Evolutionary conservation across 352 stramenopile genomes (phyloP), one percentile per base, ranked within the genome.

Genomic region (Hyphochytrium catenoides): DNA sequence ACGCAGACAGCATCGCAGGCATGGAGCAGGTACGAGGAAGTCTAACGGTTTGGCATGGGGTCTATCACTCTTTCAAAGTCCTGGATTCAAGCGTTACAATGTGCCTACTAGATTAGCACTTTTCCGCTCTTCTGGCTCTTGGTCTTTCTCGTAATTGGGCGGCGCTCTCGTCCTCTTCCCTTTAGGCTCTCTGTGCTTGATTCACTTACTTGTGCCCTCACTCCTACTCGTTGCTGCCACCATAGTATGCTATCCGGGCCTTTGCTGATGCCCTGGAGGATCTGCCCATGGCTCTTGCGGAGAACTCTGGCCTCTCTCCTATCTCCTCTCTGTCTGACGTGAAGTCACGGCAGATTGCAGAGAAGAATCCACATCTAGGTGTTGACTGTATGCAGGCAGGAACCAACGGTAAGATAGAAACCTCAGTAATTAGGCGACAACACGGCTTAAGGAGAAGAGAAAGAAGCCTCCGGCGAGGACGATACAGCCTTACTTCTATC

Each of bases 181-280:
- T n/a, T n/a, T n/a, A n/a, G n/a, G n/a, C n/a, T n/a, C n/a, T n/a
- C n/a, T n/a, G n/a, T n/a, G n/a, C n/a, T n/a, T n/a, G n/a, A n/a
- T n/a, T n/a, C n/a, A n/a, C n/a, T n/a, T n/a, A n/a, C n/a, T n/a
- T n/a, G n/a, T n/a, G n/a, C n/a, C n/a, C n/a, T n/a, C n/a, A n/a
- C n/a, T n/a, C n/a, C n/a, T n/a, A n/a, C n/a, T n/a, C n/a, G n/a
- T n/a, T n/a, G n/a, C n/a, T n/a, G n/a, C n/a, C n/a, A n/a, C n/a
- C n/a, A n/a, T 73, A 98, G 64, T 98, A 98, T 58, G 91, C 91
- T 19, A 95, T 98, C 59, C 77, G 87, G 32, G 90, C 76, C 17
- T 99, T 98, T 64, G 86, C 88, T 3, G 88, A 98, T 52, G 93
- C 93, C 14, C 55, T 99, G 15, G 91, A 98, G 48, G 90, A 98